phyloP scores from a whole-genome alignment of 2,329 filamentous ascomycete species.

The Cladosporium sp. region DNA sequence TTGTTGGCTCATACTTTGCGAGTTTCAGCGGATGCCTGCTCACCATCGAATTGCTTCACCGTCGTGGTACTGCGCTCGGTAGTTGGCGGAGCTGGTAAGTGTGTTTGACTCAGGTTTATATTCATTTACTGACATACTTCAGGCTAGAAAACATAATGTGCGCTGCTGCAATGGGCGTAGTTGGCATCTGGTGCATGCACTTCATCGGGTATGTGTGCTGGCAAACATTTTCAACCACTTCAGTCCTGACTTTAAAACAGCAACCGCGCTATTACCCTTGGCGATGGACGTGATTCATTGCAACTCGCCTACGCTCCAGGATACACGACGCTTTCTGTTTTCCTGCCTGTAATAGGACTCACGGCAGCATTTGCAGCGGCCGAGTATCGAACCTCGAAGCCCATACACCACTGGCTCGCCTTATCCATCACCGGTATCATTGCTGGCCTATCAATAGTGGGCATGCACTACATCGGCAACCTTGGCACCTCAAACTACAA shows the following conservation, averaged over 20 bases:
- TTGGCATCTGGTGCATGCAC: conserved; percentile 63
- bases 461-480: conserved; percentile 89
- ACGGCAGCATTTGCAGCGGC: conserved; percentile 70
- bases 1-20: conserved; percentile 67
- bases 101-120: no score
- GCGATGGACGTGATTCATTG: conserved; percentile 59
- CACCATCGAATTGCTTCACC: conserved; percentile 78
- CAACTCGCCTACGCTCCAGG: conserved; percentile 73
- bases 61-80: conserved; percentile 41
- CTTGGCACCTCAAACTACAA: conserved; percentile 76
- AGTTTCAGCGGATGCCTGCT: conserved; percentile 76
- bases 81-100: conserved; percentile 36
- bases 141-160: conserved; percentile 46
- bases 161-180: conserved; percentile 47
- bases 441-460: conserved; percentile 73
- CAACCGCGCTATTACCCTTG: conserved; percentile 74
- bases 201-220: conserved; percentile 49
- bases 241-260: conserved; percentile 50
- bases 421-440: conserved; percentile 63
- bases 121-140: conserved; percentile 8
- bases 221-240: not conserved
- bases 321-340: conserved; percentile 75
- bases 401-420: conserved; percentile 34
- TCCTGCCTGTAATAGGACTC: conserved; percentile 75
- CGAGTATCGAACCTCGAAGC: conserved; percentile 44